Evolutionary conservation across 305 asterid species (phyloP).

Genomic region (Fraxinus baroniana): DNA sequence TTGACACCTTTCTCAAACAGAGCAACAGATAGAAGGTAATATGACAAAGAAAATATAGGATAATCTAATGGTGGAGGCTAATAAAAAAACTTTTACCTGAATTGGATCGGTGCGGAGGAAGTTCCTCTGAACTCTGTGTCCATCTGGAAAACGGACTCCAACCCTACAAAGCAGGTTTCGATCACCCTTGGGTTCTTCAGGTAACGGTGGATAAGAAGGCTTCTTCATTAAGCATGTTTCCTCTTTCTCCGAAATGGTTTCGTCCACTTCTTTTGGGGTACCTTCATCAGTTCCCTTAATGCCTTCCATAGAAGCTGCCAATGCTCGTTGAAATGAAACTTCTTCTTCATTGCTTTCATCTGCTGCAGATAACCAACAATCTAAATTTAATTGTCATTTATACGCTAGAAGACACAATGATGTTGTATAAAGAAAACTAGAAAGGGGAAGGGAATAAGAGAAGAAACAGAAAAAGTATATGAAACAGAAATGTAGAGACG

Average conservation of each 20-base stretch:
- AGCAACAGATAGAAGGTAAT: neutral
- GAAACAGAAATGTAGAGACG: neutral
- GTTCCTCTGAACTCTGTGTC: conserved; percentile 87
- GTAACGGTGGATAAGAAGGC: conserved; percentile 72
- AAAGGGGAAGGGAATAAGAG: conserved; percentile 19
- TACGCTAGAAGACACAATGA: conserved; percentile 6
- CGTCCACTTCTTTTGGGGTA: conserved; percentile 38
- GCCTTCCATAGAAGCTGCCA: conserved; percentile 81
- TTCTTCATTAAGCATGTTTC: conserved; percentile 27
- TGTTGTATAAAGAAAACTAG: neutral
- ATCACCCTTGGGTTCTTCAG: conserved; percentile 87
- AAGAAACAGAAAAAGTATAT: conserved; percentile 10
- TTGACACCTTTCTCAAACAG: neutral
- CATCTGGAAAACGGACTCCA: conserved; percentile 94
- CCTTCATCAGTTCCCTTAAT: conserved; percentile 38
- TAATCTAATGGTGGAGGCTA: neutral
- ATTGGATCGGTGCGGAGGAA: conserved; percentile 76
- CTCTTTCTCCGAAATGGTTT: conserved; percentile 39
- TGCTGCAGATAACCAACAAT: conserved; percentile 42
- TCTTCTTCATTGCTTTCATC: conserved; percentile 58
- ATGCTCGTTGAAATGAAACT: conserved; percentile 71
- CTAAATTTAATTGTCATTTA: conserved; percentile 18
- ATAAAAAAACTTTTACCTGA: conserved; percentile 49
- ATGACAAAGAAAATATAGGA: neutral
- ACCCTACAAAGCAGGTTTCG: conserved; percentile 71